These are phyloP conservation scores for Breynia disticha DNA, from an alignment of 441 rosid genomes.

Conservation along the genomic window DNA sequence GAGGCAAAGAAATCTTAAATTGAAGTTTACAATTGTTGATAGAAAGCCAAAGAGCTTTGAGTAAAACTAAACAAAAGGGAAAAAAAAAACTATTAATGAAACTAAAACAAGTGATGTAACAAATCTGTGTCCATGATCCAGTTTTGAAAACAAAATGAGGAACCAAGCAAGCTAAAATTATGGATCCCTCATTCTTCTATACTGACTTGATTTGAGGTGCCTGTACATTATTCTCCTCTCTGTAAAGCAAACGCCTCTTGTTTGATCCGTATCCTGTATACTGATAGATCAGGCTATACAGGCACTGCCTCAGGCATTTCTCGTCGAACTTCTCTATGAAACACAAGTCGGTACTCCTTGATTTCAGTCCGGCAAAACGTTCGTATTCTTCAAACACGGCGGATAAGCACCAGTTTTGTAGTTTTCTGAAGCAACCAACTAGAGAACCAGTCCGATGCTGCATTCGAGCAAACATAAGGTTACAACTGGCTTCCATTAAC, in stretches of 20 bases:
- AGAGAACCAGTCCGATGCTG: slow-evolving; percentile 96
- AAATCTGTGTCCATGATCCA: too few relatives aligned
- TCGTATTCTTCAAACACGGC: slow-evolving; percentile 72
- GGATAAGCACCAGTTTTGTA: slow-evolving; percentile 79
- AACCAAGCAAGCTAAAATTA: slow-evolving; percentile 8
- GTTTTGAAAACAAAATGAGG: neutral
- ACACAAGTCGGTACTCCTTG: slow-evolving; percentile 44
- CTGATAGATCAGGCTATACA: slow-evolving; percentile 61
- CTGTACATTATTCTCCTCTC: slow-evolving; percentile 47
- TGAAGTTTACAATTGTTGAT: too few relatives aligned
- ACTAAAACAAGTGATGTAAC: too few relatives aligned
- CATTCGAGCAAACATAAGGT: slow-evolving; percentile 12
- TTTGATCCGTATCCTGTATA: slow-evolving; percentile 75
- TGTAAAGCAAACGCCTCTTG: slow-evolving; percentile 64
- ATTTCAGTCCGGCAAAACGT: slow-evolving; percentile 55
- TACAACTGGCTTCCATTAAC: neutral
- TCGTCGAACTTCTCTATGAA: slow-evolving; percentile 61
- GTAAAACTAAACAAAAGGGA: too few relatives aligned
- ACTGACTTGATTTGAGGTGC: slow-evolving; percentile 44
- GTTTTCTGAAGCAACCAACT: slow-evolving; percentile 84
- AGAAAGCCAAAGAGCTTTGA: too few relatives aligned
- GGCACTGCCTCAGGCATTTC: slow-evolving; percentile 42
- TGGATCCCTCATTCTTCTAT: slow-evolving; percentile 7
- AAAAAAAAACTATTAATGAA: too few relatives aligned
- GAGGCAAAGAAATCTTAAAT: too few relatives aligned